Conservation (phyloP, 305 asterid genomes). For the Ilex paraguariensis region DNA sequence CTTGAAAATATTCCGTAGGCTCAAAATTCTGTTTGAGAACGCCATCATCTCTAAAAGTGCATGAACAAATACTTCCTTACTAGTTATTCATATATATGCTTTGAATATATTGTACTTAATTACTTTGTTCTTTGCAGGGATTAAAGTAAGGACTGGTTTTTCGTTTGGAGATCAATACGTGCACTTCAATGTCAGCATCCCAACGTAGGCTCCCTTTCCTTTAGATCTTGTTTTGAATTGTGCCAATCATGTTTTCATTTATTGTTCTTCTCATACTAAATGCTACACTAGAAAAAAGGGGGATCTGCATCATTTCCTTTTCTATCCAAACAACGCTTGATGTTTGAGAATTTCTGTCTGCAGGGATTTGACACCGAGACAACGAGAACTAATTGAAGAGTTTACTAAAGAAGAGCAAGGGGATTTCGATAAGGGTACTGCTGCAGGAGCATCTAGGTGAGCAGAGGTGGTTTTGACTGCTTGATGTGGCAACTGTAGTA, state of each 20-base stretch:
- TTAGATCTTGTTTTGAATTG: no score
- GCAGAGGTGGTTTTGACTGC: background rate
- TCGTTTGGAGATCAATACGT: constrained; percentile 88
- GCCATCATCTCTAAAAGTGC: no score
- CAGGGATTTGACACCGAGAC: constrained; percentile 77
- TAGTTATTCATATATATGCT: background rate
- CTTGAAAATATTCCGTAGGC: no score
- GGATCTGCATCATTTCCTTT: background rate
- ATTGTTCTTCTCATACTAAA: no score
- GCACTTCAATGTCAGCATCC: constrained; percentile 89
- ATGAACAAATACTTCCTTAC: no score
- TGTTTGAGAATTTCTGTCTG: background rate
- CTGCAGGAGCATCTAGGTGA: constrained; percentile 74
- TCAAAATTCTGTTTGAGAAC: no score
- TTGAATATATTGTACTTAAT: no score
- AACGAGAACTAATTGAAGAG: constrained; percentile 78
- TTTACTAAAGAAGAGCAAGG: constrained; percentile 77
- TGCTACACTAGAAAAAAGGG: no score
- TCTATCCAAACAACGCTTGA: background rate
- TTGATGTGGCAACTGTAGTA: no score
- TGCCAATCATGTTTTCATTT: no score
- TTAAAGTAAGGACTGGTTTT: constrained; percentile 59
- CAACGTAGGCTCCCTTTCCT: constrained; percentile 49
- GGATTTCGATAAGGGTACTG: constrained; percentile 60
- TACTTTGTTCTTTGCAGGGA: constrained; percentile 41